phyloP scores from a whole-genome alignment of 148 eudicot genomes.

The Nepenthes gracilis region DNA sequence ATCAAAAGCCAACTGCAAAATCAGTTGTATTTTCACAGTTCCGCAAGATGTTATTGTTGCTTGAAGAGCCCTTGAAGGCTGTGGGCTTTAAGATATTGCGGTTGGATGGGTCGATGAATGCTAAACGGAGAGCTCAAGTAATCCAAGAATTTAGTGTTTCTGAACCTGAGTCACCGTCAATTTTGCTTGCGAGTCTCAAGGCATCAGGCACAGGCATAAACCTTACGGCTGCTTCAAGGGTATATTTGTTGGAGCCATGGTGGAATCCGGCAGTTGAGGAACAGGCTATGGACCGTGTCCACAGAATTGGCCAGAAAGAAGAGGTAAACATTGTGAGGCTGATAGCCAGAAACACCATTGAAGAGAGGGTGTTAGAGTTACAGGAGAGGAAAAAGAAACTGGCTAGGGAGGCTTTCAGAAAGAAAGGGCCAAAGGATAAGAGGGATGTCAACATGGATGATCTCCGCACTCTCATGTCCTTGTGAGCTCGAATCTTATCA shows the following conservation, averaged over 20 bases:
- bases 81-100: constrained; percentile 72
- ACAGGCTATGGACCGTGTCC: constrained; percentile 96
- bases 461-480: constrained; percentile 61
- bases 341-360: constrained; percentile 77
- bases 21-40: constrained; percentile 89
- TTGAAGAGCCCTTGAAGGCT: constrained; percentile 66
- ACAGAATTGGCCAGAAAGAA: constrained; percentile 79
- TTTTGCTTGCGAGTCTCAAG: constrained; percentile 83
- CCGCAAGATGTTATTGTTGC: constrained; percentile 61
- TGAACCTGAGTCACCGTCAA: constrained; percentile 47
- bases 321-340: constrained; percentile 77
- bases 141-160: constrained; percentile 46
- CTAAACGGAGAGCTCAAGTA: constrained; percentile 55
- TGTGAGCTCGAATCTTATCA: constrained; percentile 17
- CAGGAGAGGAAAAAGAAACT: constrained; percentile 77
- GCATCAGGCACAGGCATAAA: constrained; percentile 84
- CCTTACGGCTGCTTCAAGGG: constrained; percentile 72
- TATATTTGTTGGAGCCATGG: constrained; percentile 90
- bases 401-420: constrained; percentile 62
- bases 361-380: constrained; percentile 72
- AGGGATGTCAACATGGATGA: constrained; percentile 59
- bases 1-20: constrained; percentile 31
- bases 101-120: constrained; percentile 82
- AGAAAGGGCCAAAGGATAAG: constrained; percentile 47
- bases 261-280: constrained; percentile 98